Percentiles rank a stretch among this genome's conserved stretches.
phyloP scores from a whole-genome alignment of 1,284 basidiomycete genomes.

The Wallemia mellicola region DNA sequence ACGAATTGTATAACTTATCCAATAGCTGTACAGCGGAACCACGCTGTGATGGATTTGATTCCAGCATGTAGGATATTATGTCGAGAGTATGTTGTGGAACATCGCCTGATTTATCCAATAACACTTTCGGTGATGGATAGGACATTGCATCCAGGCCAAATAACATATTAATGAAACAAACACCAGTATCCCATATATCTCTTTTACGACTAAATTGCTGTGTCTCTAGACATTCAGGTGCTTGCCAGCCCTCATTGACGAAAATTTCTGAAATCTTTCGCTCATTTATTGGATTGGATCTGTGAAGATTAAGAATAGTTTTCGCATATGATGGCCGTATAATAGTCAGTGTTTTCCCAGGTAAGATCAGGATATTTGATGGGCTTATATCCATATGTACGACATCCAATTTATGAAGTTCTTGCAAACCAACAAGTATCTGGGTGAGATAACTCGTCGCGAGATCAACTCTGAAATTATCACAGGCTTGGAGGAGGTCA shows the following conservation, averaged over 20 bases:
- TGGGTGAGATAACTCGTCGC: constrained; percentile 5
- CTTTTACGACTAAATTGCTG: constrained; percentile 11
- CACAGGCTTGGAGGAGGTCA: constrained; percentile 10
- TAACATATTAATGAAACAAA: constrained; percentile 12
- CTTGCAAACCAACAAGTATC: constrained; percentile 10
- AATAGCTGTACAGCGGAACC: background rate
- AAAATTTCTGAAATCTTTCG: background rate
- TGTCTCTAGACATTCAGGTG: constrained; percentile 10
- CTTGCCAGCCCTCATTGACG: constrained; percentile 7
- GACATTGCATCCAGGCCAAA: constrained; percentile 7
- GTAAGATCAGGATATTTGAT: constrained; percentile 5
- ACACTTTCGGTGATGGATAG: constrained; percentile 5
- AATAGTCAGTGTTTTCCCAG: constrained; percentile 5
- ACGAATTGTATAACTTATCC: background rate
- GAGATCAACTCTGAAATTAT: background rate
- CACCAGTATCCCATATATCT: constrained; percentile 13
- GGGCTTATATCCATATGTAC: constrained; percentile 10
- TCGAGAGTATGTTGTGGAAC: background rate
- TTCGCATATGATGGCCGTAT: constrained; percentile 8
- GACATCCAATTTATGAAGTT: constrained; percentile 9
- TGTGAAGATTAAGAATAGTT: constrained; percentile 10
- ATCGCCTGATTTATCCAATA: background rate
- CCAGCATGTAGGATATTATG: constrained; percentile 8
- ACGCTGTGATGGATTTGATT: background rate
- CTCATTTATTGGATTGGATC: constrained; percentile 9